Evolutionary conservation across 225 moss, liverwort and hornwort species (phyloP), one percentile per base, ranked within the genome.

Genomic region (Bryoerythrophyllum caledonicum): DNA sequence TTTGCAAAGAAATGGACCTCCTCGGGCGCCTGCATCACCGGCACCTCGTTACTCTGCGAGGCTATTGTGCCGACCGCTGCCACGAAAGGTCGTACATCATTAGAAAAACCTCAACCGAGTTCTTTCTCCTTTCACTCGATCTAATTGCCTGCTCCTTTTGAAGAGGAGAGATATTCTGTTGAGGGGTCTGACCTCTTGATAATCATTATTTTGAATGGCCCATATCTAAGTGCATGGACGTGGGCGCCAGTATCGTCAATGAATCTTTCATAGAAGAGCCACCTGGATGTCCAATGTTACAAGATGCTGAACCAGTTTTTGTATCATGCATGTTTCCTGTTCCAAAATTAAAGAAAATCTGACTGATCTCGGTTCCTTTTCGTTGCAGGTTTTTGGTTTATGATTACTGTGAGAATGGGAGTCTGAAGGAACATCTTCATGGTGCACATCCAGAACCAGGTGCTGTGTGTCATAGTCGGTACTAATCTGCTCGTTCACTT

Each of bases 361-460:
- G 30, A 34, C 34, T 34, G 35, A 20, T 25, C 34, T 68, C 43
- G 32, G 11, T 68, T n/a, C 40, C 52, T 34, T 56, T 59, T 79
- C 37, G 55, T 26, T 76, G 71, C 85, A 91, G 89, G 77, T 74
- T 91, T 71, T 78, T 89, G 60, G 85, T 91, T 56, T 91, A 91
- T 70, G 91, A 91, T 38, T 91, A 87, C 63, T 81, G 85, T 64
- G 91, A 91, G 80, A 91, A 91, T 27, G 91, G 89, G 62, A 87
- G 91, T 60, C 75, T 91, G 73, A 91, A 91, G 79, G 91, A 91
- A 71, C 87, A 89, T 67, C 73, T 91, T 58, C 91, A 87, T 71
- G 86, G 89, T 85, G 70, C 38, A 60, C 70, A 70, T 60, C 21
- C 28, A 15, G 32, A 79, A 65, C 68, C 59, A 65, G 46, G 59